Evolutionary conservation across 2,329 filamentous ascomycete genomes (phyloP).

Genomic region (Fusarium pininemorale): DNA sequence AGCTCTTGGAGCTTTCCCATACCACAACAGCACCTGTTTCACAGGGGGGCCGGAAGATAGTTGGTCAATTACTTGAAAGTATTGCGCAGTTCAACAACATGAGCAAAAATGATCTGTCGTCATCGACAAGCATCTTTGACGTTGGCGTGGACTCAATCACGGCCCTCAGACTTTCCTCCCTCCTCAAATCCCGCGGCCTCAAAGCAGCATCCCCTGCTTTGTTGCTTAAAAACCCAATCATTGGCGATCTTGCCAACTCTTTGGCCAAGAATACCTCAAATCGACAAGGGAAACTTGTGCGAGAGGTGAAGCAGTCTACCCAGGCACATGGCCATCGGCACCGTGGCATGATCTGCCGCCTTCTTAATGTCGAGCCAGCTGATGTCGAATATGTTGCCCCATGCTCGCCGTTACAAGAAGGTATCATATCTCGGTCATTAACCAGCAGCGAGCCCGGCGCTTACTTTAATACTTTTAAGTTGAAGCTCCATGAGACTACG

Average conservation of each 20-base stretch:
- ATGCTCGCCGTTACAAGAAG: slow-evolving; percentile 86
- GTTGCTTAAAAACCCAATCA: slow-evolving; percentile 70
- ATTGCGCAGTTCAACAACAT: slow-evolving; percentile 64
- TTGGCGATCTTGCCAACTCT: slow-evolving; percentile 57
- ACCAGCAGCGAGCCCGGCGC: slow-evolving; percentile 61
- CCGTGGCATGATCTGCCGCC: slow-evolving; percentile 59
- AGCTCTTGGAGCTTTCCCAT: slow-evolving; percentile 66
- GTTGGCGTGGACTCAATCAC: slow-evolving; percentile 90
- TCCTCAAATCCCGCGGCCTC: slow-evolving; percentile 72
- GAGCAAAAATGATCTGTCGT: slow-evolving; percentile 54
- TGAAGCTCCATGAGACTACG: slow-evolving; percentile 59
- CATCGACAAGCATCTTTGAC: slow-evolving; percentile 79
- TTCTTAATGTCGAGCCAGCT: slow-evolving; percentile 58
- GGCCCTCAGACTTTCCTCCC: slow-evolving; percentile 73
- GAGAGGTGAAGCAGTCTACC: slow-evolving; percentile 68
- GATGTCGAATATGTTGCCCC: slow-evolving; percentile 79
- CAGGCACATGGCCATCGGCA: slow-evolving; percentile 72
- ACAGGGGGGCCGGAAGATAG: slow-evolving; percentile 48
- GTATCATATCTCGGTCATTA: slow-evolving; percentile 79
- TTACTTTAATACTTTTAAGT: slow-evolving; percentile 82
- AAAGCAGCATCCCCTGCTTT: slow-evolving; percentile 67
- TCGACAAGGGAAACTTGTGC: slow-evolving; percentile 40
- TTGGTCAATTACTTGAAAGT: slow-evolving; percentile 60
- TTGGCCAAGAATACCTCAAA: slow-evolving; percentile 38
- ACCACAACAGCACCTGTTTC: slow-evolving; percentile 37